These are phyloP conservation scores for Stygiomarasmius scandens DNA, from an alignment of 1,284 basidiomycete genomes.

Conservation along the genomic window DNA sequence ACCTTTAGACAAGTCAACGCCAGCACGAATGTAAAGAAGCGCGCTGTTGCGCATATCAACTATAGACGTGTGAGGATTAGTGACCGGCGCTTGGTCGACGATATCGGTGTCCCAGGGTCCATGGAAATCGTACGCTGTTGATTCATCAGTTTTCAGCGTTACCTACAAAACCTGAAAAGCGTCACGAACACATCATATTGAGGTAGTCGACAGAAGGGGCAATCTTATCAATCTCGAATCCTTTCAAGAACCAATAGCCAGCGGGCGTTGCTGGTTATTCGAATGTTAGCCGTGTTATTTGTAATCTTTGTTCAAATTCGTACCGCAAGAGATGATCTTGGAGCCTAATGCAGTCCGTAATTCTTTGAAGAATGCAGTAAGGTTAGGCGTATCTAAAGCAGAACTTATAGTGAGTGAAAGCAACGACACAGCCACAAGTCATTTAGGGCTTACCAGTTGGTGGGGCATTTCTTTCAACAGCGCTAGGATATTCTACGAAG, in stretches of 20 bases:
- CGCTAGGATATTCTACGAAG: slow-evolving; percentile 21
- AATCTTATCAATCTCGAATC: slow-evolving; percentile 30
- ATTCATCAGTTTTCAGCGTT: not conserved
- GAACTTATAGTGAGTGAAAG: too few relatives aligned
- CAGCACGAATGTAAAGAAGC: slow-evolving; percentile 19
- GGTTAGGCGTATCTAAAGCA: slow-evolving; percentile 25
- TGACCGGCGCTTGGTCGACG: slow-evolving; percentile 17
- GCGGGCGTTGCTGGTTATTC: slow-evolving; percentile 22
- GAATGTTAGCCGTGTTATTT: not conserved
- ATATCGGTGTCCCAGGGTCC: slow-evolving; percentile 26
- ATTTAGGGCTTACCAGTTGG: too few relatives aligned
- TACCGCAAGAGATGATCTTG: slow-evolving; percentile 18
- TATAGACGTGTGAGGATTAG: slow-evolving; percentile 24
- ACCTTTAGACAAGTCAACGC: slow-evolving; percentile 18
- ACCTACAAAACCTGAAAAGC: not conserved
- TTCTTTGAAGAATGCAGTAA: slow-evolving; percentile 24
- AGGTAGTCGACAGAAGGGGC: slow-evolving; percentile 19
- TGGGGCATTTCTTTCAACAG: slow-evolving; percentile 21
- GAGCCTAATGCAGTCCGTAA: slow-evolving; percentile 14
- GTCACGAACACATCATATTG: slow-evolving; percentile 32
- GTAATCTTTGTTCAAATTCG: not conserved
- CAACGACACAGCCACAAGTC: too few relatives aligned
- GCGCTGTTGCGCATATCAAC: slow-evolving; percentile 21
- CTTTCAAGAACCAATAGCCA: slow-evolving; percentile 29
- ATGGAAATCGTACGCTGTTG: slow-evolving; percentile 26